Conservation (phyloP, 192 early-diverging fungal species). For the Rhizophagus prolifer region DNA sequence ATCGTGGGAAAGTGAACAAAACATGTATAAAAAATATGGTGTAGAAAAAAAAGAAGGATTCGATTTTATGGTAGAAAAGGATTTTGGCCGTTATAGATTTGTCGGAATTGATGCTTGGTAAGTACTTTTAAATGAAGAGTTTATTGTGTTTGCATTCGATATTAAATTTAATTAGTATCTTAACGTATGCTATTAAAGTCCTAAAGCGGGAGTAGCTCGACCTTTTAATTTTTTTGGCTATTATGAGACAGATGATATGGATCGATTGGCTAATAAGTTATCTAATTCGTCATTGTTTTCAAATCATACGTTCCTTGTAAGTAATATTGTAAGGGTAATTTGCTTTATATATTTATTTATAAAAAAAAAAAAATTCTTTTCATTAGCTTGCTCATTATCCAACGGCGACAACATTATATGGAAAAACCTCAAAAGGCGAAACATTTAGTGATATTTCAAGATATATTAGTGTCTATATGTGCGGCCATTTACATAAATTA, state of each 20-base stretch:
- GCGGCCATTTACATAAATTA: constrained; percentile 85
- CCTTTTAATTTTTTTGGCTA: constrained; percentile 94
- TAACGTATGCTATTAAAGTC: constrained; percentile 33
- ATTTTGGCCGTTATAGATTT: constrained; percentile 81
- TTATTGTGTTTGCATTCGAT: neutral
- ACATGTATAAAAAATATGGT: constrained; percentile 63
- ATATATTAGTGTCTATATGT: constrained; percentile 74
- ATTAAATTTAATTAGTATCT: neutral
- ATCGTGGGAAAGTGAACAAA: constrained; percentile 54
- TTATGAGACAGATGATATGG: constrained; percentile 72
- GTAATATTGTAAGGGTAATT: constrained; percentile 21
- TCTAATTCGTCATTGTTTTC: constrained; percentile 31
- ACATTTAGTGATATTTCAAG: constrained; percentile 60
- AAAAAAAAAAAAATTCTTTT: constrained; percentile 42
- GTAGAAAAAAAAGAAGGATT: constrained; percentile 53
- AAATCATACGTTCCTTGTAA: constrained; percentile 69
- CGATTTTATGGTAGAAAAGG: constrained; percentile 56
- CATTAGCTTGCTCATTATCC: constrained; percentile 75
- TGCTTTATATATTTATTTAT: neutral
- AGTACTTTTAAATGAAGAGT: neutral
- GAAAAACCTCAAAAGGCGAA: constrained; percentile 56
- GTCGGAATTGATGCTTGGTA: constrained; percentile 81
- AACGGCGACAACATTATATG: constrained; percentile 74
- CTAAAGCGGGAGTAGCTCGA: constrained; percentile 66
- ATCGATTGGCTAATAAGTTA: constrained; percentile 60